A percentile compares a stretch with the other conserved stretches of the same genome.
Conservation (phyloP, 169 alveolate genomes). For the Plasmodium ovale region DNA sequence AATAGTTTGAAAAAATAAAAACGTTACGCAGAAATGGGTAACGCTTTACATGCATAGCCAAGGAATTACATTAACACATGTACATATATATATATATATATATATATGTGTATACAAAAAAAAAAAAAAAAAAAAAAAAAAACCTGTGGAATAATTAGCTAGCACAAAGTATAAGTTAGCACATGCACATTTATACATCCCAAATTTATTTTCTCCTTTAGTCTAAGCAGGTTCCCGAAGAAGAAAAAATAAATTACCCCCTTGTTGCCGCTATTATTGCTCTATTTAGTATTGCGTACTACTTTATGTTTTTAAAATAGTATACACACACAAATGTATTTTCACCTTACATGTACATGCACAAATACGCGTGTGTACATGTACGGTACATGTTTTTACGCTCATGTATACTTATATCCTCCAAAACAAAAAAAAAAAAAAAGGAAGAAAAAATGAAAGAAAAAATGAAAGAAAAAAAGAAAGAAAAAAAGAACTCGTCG, state of each 20-base stretch:
- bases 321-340: too few relatives aligned
- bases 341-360: too few relatives aligned
- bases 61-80: neutral
- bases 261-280: conserved; percentile 13
- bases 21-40: too few relatives aligned
- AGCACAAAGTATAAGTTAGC: neutral
- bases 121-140: conserved; percentile 4
- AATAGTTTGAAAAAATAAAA: conserved; percentile 12
- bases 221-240: conserved; percentile 22
- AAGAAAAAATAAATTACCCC: conserved; percentile 43
- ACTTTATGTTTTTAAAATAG: conserved; percentile 33
- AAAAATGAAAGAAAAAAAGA: too few relatives aligned
- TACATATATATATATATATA: neutral
- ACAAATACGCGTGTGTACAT: neutral
- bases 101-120: conserved; percentile 6
- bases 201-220: neutral
- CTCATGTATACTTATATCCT: too few relatives aligned
- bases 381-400: neutral
- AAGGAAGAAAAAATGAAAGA: too few relatives aligned
- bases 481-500: too few relatives aligned
- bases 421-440: too few relatives aligned
- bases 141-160: too few relatives aligned
- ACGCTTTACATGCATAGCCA: too few relatives aligned
- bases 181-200: neutral
- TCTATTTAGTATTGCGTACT: conserved; percentile 36